Conservation (phyloP, 2,329 filamentous ascomycete species). For the Cladosporium austrohemisphaericum region DNA sequence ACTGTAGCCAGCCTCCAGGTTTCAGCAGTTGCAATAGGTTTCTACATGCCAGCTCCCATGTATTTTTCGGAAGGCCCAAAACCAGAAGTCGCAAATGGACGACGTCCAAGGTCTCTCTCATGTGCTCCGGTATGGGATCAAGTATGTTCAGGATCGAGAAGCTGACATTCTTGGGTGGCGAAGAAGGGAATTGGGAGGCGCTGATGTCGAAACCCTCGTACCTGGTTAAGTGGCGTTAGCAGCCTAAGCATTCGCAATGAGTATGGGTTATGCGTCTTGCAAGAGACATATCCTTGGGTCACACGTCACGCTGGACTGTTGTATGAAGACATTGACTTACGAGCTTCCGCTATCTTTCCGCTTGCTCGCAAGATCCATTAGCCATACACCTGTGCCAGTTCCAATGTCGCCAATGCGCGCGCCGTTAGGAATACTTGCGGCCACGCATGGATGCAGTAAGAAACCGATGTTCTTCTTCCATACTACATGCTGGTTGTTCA, state of each 20-base stretch:
- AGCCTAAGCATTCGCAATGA: background rate
- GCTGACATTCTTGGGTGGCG: background rate
- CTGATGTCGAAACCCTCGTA: slow-evolving; percentile 23
- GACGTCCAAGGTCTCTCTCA: slow-evolving; percentile 18
- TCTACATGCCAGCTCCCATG: slow-evolving; percentile 18
- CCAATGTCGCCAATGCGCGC: slow-evolving; percentile 23
- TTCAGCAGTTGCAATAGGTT: slow-evolving; percentile 20
- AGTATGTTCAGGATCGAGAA: slow-evolving; percentile 21
- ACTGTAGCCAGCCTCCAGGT: slow-evolving; percentile 24
- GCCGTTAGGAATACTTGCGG: slow-evolving; percentile 12
- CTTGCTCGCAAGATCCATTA: slow-evolving; percentile 17
- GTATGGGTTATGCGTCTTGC: too few species aligned
- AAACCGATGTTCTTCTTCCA: slow-evolving; percentile 19
- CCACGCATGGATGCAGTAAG: slow-evolving; percentile 20
- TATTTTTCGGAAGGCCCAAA: slow-evolving; percentile 16
- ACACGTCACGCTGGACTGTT: background rate
- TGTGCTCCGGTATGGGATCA: slow-evolving; percentile 15
- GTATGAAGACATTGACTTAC: background rate
- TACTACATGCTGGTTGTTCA: slow-evolving; percentile 20
- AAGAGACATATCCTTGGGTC: too few species aligned
- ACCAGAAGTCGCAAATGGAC: slow-evolving; percentile 24
- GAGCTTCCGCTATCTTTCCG: background rate
- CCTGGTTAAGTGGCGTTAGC: background rate
- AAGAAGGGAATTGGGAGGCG: slow-evolving; percentile 19
- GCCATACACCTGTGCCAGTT: slow-evolving; percentile 24